Conservation (phyloP, 345 rosid genomes). For the Citrus hindsii region DNA sequence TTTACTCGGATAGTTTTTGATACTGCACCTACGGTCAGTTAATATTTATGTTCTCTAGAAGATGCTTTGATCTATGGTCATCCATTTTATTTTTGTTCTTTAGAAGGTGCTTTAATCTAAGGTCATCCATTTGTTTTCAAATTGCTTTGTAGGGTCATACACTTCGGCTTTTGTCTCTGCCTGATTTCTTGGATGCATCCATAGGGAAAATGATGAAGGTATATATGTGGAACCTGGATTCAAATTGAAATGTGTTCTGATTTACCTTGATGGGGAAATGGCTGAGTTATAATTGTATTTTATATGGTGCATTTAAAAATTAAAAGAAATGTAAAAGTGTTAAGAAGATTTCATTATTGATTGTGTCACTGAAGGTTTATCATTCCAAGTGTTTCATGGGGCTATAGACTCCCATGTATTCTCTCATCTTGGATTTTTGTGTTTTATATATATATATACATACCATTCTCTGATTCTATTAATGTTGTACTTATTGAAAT, state of each 20-base stretch:
- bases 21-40: slow-evolving; percentile 81
- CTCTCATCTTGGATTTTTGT: background rate
- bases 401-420: background rate
- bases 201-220: slow-evolving; percentile 81
- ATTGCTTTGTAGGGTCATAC: slow-evolving; percentile 63
- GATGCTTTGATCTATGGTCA: slow-evolving; percentile 6
- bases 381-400: background rate
- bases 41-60: background rate
- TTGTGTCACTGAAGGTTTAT: background rate
- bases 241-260: background rate
- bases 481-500: background rate
- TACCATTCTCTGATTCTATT: background rate
- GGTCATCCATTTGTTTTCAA: slow-evolving; percentile 3
- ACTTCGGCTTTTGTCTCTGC: slow-evolving; percentile 77
- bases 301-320: background rate
- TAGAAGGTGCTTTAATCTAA: slow-evolving; percentile 7
- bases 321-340: background rate
- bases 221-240: slow-evolving; percentile 16
- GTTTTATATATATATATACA: too few relatives aligned
- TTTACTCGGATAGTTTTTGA: slow-evolving; percentile 71
- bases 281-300: background rate
- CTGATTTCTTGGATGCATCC: slow-evolving; percentile 78
- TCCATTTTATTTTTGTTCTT: slow-evolving; percentile 4
- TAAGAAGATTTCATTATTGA: background rate
- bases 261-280: slow-evolving; percentile 2